phyloP scores from a whole-genome alignment of 805 yeast genomes.

The Saccharomycopsis sp. region DNA sequence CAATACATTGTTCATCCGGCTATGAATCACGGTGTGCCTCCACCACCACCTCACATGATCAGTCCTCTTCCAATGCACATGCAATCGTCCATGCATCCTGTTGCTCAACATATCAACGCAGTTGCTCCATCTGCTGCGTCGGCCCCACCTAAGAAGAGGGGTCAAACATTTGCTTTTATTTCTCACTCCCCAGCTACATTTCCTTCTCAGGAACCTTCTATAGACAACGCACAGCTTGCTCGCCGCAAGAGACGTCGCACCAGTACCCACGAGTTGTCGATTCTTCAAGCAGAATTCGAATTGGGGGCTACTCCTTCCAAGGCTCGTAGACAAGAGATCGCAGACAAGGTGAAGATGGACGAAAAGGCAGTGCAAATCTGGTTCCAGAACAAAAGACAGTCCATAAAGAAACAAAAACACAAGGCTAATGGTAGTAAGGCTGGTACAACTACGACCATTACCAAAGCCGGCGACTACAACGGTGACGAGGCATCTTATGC shows the following conservation, averaged over 20 bases:
- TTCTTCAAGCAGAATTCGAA: conserved; percentile 74
- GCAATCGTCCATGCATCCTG: neutral
- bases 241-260: conserved; percentile 95
- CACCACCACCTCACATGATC: neutral
- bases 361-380: conserved; percentile 97
- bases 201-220: conserved; percentile 72
- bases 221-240: conserved; percentile 88
- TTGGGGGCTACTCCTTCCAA: conserved; percentile 77
- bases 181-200: conserved; percentile 89
- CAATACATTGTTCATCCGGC: neutral
- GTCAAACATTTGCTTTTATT: conserved; percentile 68
- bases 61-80: neutral
- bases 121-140: neutral
- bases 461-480: neutral
- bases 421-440: conserved; percentile 4
- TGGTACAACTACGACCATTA: neutral
- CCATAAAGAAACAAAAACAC: conserved; percentile 48
- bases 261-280: conserved; percentile 74
- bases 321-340: conserved; percentile 68
- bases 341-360: conserved; percentile 80
- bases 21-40: neutral
- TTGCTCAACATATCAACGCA: neutral
- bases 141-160: conserved; percentile 22
- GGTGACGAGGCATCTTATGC: neutral
- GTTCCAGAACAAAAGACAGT: conserved; percentile 95